A percentile compares a stretch with the other conserved stretches of the same genome.
Conservation (phyloP, 208 protist species). For the Wallacemonas sp. region DNA sequence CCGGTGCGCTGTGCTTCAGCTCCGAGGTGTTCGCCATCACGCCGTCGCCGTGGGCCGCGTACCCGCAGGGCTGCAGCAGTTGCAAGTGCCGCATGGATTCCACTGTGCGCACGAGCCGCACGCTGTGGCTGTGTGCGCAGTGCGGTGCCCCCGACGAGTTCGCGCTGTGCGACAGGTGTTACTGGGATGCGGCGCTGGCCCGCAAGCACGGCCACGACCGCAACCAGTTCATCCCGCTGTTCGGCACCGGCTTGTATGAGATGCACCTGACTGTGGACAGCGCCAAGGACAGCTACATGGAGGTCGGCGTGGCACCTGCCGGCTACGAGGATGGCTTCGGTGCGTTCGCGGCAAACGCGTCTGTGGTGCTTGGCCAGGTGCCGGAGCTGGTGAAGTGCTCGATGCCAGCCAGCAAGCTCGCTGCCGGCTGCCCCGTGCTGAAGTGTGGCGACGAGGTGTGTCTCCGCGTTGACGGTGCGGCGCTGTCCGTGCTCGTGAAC, state of each 20-base stretch:
- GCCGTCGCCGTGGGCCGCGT: neutral
- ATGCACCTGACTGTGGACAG: neutral
- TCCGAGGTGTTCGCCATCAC: slow-evolving; percentile 3
- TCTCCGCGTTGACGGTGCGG: neutral
- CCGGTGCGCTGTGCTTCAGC: neutral
- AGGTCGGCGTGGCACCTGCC: neutral
- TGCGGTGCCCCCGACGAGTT: neutral
- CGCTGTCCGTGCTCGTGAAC: neutral
- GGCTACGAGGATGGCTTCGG: slow-evolving; percentile 1
- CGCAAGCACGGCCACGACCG: neutral
- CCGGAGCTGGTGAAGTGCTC: neutral
- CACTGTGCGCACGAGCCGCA: neutral
- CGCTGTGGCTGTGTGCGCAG: neutral
- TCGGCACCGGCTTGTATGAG: neutral
- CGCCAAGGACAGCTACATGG: slow-evolving; percentile 1
- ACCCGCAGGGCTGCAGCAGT: neutral
- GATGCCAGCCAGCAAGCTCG: neutral
- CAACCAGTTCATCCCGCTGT: neutral
- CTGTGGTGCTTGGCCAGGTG: neutral
- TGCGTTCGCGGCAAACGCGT: neutral
- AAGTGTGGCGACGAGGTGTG: neutral
- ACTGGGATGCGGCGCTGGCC: neutral
- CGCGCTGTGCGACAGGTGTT: neutral
- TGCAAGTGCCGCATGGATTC: neutral
- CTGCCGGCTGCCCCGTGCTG: neutral